Conservation (phyloP, 768 basidiomycete species). For the Cubamyces sp. region DNA sequence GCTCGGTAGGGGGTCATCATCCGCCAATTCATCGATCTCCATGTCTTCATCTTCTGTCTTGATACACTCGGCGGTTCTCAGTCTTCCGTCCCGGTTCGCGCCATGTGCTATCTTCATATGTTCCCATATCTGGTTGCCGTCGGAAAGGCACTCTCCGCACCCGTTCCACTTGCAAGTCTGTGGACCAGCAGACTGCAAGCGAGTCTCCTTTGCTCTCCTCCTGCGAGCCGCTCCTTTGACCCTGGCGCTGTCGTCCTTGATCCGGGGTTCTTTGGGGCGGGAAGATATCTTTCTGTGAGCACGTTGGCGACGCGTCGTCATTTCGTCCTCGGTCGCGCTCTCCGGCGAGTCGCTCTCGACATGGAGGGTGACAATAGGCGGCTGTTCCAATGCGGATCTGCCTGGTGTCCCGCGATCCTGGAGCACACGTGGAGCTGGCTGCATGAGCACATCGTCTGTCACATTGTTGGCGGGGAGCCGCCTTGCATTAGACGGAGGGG, state of each 20-base stretch:
- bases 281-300: not conserved
- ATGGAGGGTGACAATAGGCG: no score
- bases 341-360: no score
- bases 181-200: not conserved
- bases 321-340: no score
- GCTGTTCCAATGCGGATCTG: no score
- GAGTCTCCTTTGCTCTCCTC: no score
- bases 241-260: not conserved
- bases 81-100: not conserved
- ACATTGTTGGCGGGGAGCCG: no score
- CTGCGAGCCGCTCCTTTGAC: no score
- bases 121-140: conserved; percentile 10
- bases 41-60: not conserved
- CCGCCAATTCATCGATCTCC: not conserved
- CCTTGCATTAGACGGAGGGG: no score
- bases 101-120: conserved; percentile 1
- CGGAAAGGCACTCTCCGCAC: not conserved
- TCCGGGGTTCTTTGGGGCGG: not conserved
- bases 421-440: no score
- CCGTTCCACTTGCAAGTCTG: conserved; percentile 1
- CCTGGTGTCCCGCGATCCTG: no score
- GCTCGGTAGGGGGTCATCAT: not conserved
- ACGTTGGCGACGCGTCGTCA: no score
- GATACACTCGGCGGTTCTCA: not conserved
- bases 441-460: no score